A percentile compares a stretch with the other conserved stretches of the same genome.
phyloP scores from a whole-genome alignment of 345 rosid species.

The Reutealis trisperma region DNA sequence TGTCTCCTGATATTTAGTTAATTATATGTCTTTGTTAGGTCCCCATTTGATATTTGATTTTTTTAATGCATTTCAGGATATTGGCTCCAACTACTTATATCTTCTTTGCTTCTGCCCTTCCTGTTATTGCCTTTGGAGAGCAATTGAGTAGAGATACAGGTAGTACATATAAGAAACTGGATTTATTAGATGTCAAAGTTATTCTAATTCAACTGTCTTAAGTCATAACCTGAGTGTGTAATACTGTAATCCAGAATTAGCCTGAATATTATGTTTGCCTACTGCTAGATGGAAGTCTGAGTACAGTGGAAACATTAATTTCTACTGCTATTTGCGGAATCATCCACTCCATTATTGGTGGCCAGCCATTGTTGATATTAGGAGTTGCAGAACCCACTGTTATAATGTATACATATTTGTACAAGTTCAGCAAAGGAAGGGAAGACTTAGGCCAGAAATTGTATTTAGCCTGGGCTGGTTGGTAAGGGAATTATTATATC shows the following conservation, averaged over 20 bases:
- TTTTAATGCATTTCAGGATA: constrained; percentile 40
- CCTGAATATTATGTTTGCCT: constrained; percentile 14
- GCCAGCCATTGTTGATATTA: constrained; percentile 77
- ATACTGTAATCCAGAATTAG: background rate
- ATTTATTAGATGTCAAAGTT: background rate
- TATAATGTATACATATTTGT: constrained; percentile 83
- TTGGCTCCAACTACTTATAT: constrained; percentile 71
- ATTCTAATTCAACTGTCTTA: background rate
- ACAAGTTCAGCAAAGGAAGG: constrained; percentile 60
- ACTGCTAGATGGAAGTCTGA: constrained; percentile 59
- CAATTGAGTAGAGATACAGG: constrained; percentile 85
- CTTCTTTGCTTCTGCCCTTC: constrained; percentile 90
- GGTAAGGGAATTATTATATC: constrained; percentile 41
- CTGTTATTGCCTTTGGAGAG: constrained; percentile 87
- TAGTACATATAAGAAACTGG: background rate
- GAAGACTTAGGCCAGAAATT: constrained; percentile 56
- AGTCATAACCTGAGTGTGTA: constrained; percentile 4
- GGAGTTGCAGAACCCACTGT: constrained; percentile 93
- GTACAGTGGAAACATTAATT: constrained; percentile 74
- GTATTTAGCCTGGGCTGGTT: constrained; percentile 77
- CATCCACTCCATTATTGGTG: constrained; percentile 78
- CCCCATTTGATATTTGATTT: background rate
- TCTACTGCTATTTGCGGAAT: constrained; percentile 83
- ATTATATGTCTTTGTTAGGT: background rate
- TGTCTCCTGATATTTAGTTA: background rate